Conservation (phyloP, 2,329 filamentous ascomycete species). For the Dichotomopilus funicola region DNA sequence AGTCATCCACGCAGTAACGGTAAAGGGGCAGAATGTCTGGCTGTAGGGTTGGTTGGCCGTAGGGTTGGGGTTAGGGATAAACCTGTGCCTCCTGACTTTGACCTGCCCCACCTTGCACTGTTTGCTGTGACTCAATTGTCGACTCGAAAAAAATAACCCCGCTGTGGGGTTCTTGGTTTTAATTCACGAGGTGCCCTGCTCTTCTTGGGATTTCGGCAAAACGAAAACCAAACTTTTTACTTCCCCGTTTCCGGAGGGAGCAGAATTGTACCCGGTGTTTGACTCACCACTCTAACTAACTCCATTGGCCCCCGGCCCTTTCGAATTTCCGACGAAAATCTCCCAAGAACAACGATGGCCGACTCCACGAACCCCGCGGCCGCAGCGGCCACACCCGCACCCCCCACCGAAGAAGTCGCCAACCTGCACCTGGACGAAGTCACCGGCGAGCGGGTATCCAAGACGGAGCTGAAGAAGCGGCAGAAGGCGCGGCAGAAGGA, state of each 20-base stretch:
- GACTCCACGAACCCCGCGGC: constrained; percentile 15
- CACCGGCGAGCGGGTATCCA: constrained; percentile 76
- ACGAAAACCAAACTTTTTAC: constrained; percentile 9
- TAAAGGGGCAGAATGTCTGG: background rate
- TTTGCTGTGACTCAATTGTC: constrained; percentile 8
- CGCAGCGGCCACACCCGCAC: constrained; percentile 17
- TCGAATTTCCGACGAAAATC: background rate
- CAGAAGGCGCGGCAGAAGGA: constrained; percentile 86
- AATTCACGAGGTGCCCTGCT: constrained; percentile 4
- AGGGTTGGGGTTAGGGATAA: constrained; percentile 7
- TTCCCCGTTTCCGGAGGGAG: no score
- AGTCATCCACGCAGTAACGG: no score
- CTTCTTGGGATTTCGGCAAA: background rate
- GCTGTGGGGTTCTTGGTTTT: constrained; percentile 17
- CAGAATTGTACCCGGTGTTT: no score
- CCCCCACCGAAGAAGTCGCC: constrained; percentile 48
- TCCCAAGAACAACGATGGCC: constrained; percentile 19
- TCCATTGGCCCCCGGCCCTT: constrained; percentile 5
- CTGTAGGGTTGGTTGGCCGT: background rate
- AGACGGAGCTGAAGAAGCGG: constrained; percentile 88
- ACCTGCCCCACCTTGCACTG: constrained; percentile 13
- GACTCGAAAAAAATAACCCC: constrained; percentile 20
- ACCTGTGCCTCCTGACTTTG: background rate
- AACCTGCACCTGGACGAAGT: constrained; percentile 86
- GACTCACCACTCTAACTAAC: background rate